Evolutionary conservation across 305 asterid species (phyloP).

Genomic region (Rubia tinctorum): DNA sequence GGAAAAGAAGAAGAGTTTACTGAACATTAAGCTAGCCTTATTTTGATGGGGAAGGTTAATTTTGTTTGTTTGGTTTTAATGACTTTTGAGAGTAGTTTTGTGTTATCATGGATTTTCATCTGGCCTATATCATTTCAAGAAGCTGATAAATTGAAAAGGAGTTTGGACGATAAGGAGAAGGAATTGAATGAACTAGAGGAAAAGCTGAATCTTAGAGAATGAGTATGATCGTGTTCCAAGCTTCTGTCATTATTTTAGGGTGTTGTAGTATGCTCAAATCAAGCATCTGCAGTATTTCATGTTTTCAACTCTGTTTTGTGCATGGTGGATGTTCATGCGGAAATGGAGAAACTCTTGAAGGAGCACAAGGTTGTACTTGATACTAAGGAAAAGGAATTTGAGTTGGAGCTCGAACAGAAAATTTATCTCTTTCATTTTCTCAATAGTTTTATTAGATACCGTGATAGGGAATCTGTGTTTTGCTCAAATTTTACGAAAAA

Average conservation of each 20-base stretch:
- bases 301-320: conserved; percentile 1
- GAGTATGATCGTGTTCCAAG: conserved; percentile 24
- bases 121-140: conserved; percentile 53
- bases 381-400: conserved; percentile 68
- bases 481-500: no score
- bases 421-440: neutral
- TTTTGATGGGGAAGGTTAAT: conserved; percentile 71
- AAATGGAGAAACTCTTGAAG: conserved; percentile 83
- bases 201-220: conserved; percentile 66
- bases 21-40: conserved; percentile 47
- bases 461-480: no score
- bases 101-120: neutral
- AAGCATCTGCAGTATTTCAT: neutral
- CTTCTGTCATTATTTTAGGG: neutral
- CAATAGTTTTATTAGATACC: no score
- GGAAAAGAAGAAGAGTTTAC: conserved; percentile 79
- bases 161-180: conserved; percentile 70
- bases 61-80: conserved; percentile 11
- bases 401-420: conserved; percentile 74
- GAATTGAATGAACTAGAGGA: conserved; percentile 70
- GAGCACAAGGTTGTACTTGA: conserved; percentile 65
- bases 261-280: neutral
- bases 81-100: neutral
- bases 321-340: conserved; percentile 40
- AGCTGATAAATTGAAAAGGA: conserved; percentile 51